phyloP scores from a whole-genome alignment of 352 stramenopile species.

The Chrysophaeum taylorii region DNA sequence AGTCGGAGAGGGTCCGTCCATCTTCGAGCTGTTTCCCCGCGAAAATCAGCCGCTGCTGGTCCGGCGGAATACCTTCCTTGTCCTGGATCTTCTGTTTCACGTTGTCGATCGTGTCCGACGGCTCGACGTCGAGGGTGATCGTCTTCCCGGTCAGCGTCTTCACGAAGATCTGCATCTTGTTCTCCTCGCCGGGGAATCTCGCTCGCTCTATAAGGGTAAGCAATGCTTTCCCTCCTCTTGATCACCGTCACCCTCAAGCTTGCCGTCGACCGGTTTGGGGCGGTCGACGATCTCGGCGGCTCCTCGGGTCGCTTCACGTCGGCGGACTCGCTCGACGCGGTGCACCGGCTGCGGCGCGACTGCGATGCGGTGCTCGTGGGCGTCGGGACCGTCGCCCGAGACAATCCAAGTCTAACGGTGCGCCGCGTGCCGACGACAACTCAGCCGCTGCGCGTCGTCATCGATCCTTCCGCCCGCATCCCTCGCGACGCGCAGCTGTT shows the following conservation, averaged over 20 bases:
- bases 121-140: constrained; percentile 99
- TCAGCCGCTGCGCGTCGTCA: constrained; percentile 6
- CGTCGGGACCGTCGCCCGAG: not conserved
- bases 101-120: constrained; percentile 97
- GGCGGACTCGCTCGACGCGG: not conserved
- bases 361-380: constrained; percentile 9
- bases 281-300: constrained; percentile 11
- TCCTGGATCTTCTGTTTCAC: constrained; percentile 99
- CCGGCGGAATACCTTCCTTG: constrained; percentile 90
- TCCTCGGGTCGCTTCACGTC: constrained; percentile 8
- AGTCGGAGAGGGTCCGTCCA: constrained; percentile 68
- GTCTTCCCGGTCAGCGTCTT: constrained; percentile 94
- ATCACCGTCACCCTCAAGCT: constrained; percentile 12
- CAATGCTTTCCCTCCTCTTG: too few species aligned
- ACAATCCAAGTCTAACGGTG: constrained; percentile 2
- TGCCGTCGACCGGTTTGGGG: not conserved
- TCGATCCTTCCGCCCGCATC: not conserved
- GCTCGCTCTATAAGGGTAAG: too few species aligned
- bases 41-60: constrained; percentile 75
- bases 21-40: constrained; percentile 78
- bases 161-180: constrained; percentile 74
- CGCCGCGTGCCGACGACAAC: not conserved
- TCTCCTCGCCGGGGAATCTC: too few species aligned
- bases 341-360: constrained; percentile 3
- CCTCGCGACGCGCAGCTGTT: not conserved